A percentile compares a stretch with the other conserved stretches of the same genome.
These are phyloP conservation scores for Fusarium paranaense DNA, from an alignment of 2,329 filamentous ascomycete species.

Conservation along the genomic window DNA sequence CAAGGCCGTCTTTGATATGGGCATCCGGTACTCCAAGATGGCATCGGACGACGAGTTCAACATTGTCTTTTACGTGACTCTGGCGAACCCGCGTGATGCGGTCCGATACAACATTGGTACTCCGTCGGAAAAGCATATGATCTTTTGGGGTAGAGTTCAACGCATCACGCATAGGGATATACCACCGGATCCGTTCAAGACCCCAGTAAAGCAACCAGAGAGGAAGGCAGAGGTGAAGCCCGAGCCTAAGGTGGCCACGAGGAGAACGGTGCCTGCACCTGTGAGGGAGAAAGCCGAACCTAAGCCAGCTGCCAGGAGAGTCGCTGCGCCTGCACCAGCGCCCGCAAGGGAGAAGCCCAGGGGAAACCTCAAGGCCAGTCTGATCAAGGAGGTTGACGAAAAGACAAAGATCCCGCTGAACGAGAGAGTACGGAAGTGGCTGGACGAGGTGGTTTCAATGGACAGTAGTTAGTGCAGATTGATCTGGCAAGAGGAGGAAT, in stretches of 20 bases:
- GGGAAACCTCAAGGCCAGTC: slow-evolving; percentile 27
- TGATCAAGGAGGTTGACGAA: slow-evolving; percentile 38
- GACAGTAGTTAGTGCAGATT: slow-evolving; percentile 6
- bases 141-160: slow-evolving; percentile 30
- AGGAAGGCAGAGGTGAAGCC: not conserved
- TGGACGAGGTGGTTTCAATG: slow-evolving; percentile 33
- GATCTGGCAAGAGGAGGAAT: slow-evolving; percentile 14
- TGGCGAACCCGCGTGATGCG: not conserved
- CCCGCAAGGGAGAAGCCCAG: slow-evolving; percentile 5
- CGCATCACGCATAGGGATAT: slow-evolving; percentile 18
- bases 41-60: slow-evolving; percentile 28
- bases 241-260: not conserved
- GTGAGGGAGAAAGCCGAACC: not conserved
- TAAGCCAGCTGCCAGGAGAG: not conserved
- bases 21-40: slow-evolving; percentile 22
- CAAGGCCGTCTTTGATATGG: slow-evolving; percentile 33
- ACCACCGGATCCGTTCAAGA: slow-evolving; percentile 21
- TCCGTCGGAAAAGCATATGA: slow-evolving; percentile 1
- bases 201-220: not conserved
- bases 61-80: slow-evolving; percentile 28
- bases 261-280: not conserved
- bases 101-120: slow-evolving; percentile 13
- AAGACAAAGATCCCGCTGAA: slow-evolving; percentile 34
- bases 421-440: slow-evolving; percentile 38
- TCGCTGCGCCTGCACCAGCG: not conserved